A percentile compares a stretch with the other conserved stretches of the same genome.
phyloP scores from a whole-genome alignment of 2,329 filamentous ascomycete genomes.

The Ophiosphaerella herpotricha region DNA sequence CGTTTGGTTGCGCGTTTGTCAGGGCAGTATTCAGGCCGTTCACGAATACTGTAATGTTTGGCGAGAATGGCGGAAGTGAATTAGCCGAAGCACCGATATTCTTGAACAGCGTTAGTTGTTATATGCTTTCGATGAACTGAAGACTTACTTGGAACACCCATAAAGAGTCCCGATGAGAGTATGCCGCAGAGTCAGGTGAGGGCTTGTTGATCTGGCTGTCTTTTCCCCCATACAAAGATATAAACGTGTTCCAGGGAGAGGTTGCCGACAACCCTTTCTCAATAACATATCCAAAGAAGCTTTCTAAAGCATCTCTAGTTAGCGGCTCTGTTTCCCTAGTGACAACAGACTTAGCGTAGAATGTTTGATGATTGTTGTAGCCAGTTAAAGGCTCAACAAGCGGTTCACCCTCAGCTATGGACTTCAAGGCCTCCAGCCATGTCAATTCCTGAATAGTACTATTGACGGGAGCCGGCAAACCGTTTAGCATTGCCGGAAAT shows the following conservation, averaged over 20 bases:
- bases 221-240: conserved; percentile 5
- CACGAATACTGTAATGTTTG: conserved; percentile 3
- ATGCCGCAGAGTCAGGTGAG: background rate
- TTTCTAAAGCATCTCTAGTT: conserved; percentile 1
- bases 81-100: conserved; percentile 3
- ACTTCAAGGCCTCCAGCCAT: conserved; percentile 5
- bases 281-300: background rate
- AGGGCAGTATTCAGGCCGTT: conserved; percentile 5
- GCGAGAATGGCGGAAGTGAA: conserved; percentile 3
- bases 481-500: conserved; percentile 2
- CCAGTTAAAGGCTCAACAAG: conserved; percentile 5
- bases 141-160: conserved; percentile 8
- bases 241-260: conserved; percentile 1
- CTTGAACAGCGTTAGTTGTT: background rate
- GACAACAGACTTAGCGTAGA: conserved; percentile 9
- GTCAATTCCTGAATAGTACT: background rate
- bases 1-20: conserved; percentile 3
- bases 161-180: conserved; percentile 4
- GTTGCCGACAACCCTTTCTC: background rate
- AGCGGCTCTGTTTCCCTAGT: conserved; percentile 7
- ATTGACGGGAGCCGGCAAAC: conserved; percentile 2
- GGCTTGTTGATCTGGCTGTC: conserved; percentile 9
- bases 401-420: conserved; percentile 8
- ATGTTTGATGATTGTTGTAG: conserved; percentile 7
- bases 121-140: background rate